Base-by-base conservation (phyloP, 371 early-diverging fungal genomes). In the Rhizopus sp. region DNA sequence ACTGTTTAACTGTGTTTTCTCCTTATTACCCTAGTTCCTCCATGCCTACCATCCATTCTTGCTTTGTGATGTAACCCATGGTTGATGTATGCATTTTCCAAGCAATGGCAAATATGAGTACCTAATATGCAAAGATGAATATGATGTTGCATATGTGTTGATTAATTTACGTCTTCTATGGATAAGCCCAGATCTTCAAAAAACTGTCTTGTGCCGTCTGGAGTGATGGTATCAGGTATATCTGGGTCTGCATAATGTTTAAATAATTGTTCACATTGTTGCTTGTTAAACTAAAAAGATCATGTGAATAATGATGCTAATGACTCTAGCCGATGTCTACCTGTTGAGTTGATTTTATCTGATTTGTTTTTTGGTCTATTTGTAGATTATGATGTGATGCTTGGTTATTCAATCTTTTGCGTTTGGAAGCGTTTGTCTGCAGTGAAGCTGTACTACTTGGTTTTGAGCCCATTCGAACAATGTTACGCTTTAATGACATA, bases 31-130 rank as follows among this genome's bases (percentile, higher is more conserved):
- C 69, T 30, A 88, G 55, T 40, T 55, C 60, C 53, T 69, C 64
- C 87, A 89, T 86, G 32, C 90, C 85, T 13, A 58, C 60, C 72
- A 78, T 74, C 90, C 90, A 89, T 65, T 88, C 90, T 1, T 80
- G 74, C 46, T 78, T 70, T 41, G 80, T 74, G 48, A 89, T 87
- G 58, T 78, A 81, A 6, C 84, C 82, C 88, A 89, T 88, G 32
- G 80, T 76, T 40, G 70, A 56, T 29, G 83, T 80, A 15, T 78
- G 59, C 70, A 89, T 71, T 58, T 84, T 81, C 78, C 79, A 86
- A 4, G 88, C 87, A 41, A 87, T 64, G 5, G 80, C 81, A 46
- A 89, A 69, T 55, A 85, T 80, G 32, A 78, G 62, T 13, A 78
- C 71, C 86, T 86, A 72, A 49, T 50, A 9, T 44, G n/a, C 34